Evolutionary conservation across 108 stramenopile species (phyloP), one percentile per base, ranked within the genome.

Genomic region (Ochromonas danica): DNA sequence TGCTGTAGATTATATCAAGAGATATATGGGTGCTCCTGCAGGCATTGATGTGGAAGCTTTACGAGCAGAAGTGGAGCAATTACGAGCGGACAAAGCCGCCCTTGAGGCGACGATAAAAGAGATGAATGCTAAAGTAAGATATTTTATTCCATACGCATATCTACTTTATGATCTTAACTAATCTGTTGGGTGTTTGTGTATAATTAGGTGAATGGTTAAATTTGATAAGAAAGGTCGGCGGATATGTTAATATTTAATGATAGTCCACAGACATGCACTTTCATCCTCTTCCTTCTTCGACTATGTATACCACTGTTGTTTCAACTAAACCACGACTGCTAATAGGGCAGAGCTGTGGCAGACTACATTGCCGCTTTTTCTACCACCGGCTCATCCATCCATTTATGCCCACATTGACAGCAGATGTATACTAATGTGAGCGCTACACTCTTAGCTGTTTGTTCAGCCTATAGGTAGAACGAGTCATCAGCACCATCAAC

Each of bases 1-100:
- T 84, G 93, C 95, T 2, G 88, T 96, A 17, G 95, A 93, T 42
- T 96, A 96, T 78, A 88, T 96, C 71, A 89, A 89, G 80, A 82
- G 89, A 77, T 90, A 89, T 85, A 87, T 90, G 90, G 90, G 90
- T 25, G 88, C 93, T 27, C 77, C 89, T 0, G 80, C 90, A 27
- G 89, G 92, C 27, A 86, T 90, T 2, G 95, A 96, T 80, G 86
- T 92, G 3, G 94, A 92, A 61, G 92, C 89, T 3, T 71, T 94
- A 81, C 71, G 35, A 61, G 6, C 1, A 27, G 62, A 31, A 67
- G 1, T 40, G 22, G 27, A 33, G 25, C 61, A 33, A 28, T 71
- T 79, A 67, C 17, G 31, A 28, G 63, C 63, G 17, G 63, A 67
- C 6, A 67, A 67, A 28, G 63, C 63, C 30, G 33, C 27, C 6